These are phyloP conservation scores for Fraxinus pennsylvanica DNA, from an alignment of 257 asterid genomes.

Conservation along the genomic window DNA sequence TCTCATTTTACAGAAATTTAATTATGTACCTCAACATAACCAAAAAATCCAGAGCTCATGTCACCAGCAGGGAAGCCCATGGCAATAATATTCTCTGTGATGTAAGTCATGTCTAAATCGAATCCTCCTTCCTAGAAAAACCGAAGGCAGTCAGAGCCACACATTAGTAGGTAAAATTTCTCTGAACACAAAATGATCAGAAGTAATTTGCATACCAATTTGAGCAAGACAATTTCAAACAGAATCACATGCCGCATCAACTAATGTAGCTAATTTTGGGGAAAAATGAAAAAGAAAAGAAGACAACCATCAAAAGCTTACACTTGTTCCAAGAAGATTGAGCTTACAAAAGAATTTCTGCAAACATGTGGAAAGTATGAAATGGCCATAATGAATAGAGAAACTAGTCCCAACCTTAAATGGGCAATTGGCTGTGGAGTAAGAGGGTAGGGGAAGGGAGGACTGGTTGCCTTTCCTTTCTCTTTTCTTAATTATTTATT, in stretches of 20 bases:
- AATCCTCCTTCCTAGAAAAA: slow-evolving; percentile 92
- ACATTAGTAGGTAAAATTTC: slow-evolving; percentile 1
- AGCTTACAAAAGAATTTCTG: slow-evolving; percentile 2
- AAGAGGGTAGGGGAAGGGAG: not conserved
- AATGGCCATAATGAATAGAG: not conserved
- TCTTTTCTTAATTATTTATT: not conserved
- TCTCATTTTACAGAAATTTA: slow-evolving; percentile 15
- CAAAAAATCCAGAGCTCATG: slow-evolving; percentile 96
- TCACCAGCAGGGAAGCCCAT: slow-evolving; percentile 99
- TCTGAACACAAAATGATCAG: slow-evolving; percentile 10
- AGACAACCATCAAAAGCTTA: not conserved
- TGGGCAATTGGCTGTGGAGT: not conserved
- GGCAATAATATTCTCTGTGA: slow-evolving; percentile 99
- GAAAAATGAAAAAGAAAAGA: not conserved
- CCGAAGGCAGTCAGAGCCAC: slow-evolving; percentile 25
- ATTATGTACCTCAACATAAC: slow-evolving; percentile 87
- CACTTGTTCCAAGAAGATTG: not conserved
- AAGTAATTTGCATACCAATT: not conserved
- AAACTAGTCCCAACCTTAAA: not conserved
- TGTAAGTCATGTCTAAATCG: slow-evolving; percentile 97
- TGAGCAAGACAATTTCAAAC: slow-evolving; percentile 4
- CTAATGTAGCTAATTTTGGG: not conserved
- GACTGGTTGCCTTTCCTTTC: not conserved
- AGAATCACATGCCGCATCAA: not conserved
- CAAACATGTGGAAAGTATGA: not conserved